Percentiles rank a stretch among this genome's conserved stretches.
Conservation (phyloP, 2,329 filamentous ascomycete species). For the Curvularia hawaiiensis region DNA sequence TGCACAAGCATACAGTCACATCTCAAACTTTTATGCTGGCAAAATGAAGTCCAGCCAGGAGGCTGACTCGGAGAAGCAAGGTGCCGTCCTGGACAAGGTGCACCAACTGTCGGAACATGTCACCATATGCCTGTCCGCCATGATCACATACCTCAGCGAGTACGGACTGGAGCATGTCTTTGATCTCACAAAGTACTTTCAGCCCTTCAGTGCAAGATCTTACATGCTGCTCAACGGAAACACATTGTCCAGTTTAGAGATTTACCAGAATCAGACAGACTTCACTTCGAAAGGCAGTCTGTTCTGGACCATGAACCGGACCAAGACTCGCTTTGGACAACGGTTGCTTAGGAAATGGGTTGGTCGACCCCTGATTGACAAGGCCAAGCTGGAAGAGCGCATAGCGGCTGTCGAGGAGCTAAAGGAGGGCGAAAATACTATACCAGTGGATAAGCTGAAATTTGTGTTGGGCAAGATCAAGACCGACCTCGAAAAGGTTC, state of each 20-base stretch:
- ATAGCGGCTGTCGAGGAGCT: constrained; percentile 87
- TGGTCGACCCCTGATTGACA: constrained; percentile 84
- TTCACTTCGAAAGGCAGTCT: constrained; percentile 83
- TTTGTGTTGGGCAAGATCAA: constrained; percentile 72
- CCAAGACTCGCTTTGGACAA: constrained; percentile 85
- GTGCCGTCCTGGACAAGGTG: constrained; percentile 79
- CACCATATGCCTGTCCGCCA: constrained; percentile 89
- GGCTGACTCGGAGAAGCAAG: constrained; percentile 45
- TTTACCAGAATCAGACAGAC: constrained; percentile 94
- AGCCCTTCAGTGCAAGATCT: constrained; percentile 89
- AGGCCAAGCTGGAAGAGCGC: constrained; percentile 73
- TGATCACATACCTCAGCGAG: constrained; percentile 91
- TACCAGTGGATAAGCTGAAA: constrained; percentile 74
- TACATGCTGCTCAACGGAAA: constrained; percentile 98
- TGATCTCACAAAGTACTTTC: constrained; percentile 94
- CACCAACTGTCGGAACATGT: constrained; percentile 83
- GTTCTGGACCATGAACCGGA: constrained; percentile 95
- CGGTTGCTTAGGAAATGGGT: constrained; percentile 93
- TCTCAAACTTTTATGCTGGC: constrained; percentile 89
- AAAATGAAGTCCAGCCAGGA: constrained; percentile 66
- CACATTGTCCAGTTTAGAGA: constrained; percentile 89
- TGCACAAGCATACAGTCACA: constrained; percentile 83
- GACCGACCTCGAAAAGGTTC: constrained; percentile 86
- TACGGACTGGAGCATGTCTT: constrained; percentile 96
- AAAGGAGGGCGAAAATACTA: constrained; percentile 68